Base-by-base conservation (phyloP, 345 rosid species). In the Alliaria petiolata region DNA sequence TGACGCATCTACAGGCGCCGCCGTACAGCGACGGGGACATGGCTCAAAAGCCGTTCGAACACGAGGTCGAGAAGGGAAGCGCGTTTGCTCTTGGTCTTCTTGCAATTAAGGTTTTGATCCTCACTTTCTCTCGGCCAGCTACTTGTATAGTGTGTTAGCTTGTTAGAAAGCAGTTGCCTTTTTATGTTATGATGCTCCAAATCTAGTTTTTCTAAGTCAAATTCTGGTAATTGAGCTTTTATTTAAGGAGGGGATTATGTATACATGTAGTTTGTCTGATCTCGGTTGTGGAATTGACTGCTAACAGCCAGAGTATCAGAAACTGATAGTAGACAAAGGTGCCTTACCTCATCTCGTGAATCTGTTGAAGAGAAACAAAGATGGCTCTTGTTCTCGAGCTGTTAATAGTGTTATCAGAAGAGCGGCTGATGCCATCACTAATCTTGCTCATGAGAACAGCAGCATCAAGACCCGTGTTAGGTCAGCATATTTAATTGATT, bases 381-480 rank as follows among this genome's bases (percentile, higher is more conserved):
- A 86, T 44, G 79, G 84, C 62, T 76, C 86, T 73, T 53, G 67
- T 47, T 82, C 92, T 59, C 93, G 96, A 53, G 88, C 97, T 57
- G 89, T 87, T 43, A 86, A 81, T 74, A 88, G 99, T 82, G 93
- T 92, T 62, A 84, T 90, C 77, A 87, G 98, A 83, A 79, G 99
- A 81, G 96, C 99, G 0, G 97, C 99, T 25, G 99, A 95, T 88
- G 98, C 99, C 55, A 86, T 95, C 75, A 95, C 98, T 65, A 95
- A 95, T 78, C 97, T 95, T 65, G 99, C 98, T 79, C 98, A 95
- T 40, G 98, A 95, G 81, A 95, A 95, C 65, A 91, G 93, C 85
- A 88, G 82, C 79, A 95, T 95, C 67, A 95, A 95, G 83, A 89
- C 92, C 44, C 92, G 89, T 79, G 98, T 91, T 72, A 95, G 98